A percentile compares a stretch with the other conserved stretches of the same genome.
phyloP scores from a whole-genome alignment of 306 rosid species.

The Castanea crenata region DNA sequence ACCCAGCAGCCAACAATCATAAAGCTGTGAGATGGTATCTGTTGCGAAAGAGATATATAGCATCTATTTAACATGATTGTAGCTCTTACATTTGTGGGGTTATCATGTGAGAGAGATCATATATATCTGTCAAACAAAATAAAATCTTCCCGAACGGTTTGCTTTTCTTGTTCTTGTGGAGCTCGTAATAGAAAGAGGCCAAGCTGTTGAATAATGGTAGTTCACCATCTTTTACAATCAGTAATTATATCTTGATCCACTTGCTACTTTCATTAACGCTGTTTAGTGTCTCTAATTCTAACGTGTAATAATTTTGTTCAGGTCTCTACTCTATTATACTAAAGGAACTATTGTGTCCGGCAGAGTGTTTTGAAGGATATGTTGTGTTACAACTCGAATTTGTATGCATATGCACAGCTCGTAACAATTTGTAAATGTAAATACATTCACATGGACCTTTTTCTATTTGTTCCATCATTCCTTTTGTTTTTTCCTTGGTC shows the following conservation, averaged over 20 bases:
- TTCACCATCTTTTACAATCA: conserved; percentile 58
- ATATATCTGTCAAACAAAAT: no score
- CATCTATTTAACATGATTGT: no score
- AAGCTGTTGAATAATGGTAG: conserved; percentile 81
- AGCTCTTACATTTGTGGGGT: no score
- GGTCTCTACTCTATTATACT: no score
- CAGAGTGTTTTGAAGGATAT: background rate
- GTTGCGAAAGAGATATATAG: no score
- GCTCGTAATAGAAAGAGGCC: conserved; percentile 95
- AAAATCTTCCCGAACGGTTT: conserved; percentile 40
- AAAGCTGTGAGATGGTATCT: conserved; percentile 36
- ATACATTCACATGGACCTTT: background rate
- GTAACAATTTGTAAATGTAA: background rate
- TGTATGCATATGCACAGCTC: background rate
- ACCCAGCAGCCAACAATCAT: conserved; percentile 5
- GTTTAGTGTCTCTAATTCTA: conserved; percentile 6
- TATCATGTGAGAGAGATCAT: no score
- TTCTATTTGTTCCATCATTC: background rate
- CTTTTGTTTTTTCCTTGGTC: background rate
- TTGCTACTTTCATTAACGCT: conserved; percentile 17
- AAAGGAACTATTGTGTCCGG: no score
- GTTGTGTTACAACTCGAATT: background rate
- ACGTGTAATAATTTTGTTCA: no score
- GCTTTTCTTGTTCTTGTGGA: conserved; percentile 89
- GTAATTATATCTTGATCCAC: conserved; percentile 64